Percentiles rank a stretch among this genome's conserved stretches.
phyloP scores from a whole-genome alignment of 2,329 filamentous ascomycete genomes.

The Rhytidhysteron rufulum region DNA sequence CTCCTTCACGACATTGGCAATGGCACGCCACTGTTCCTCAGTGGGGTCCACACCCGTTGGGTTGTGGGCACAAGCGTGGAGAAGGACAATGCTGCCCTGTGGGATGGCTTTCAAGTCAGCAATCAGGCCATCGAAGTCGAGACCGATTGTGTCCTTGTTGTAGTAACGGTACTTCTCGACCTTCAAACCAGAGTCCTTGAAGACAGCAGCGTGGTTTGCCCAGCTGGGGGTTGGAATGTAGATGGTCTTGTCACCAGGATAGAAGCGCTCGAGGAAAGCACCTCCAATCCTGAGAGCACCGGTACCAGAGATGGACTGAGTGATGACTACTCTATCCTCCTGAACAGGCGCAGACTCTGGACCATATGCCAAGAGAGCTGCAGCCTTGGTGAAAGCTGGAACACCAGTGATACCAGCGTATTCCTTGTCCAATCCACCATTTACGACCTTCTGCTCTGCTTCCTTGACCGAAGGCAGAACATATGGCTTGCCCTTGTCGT shows the following conservation, averaged over 20 bases:
- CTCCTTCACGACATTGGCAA: conserved; percentile 81
- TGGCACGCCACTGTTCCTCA: conserved; percentile 85
- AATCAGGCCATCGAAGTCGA: conserved; percentile 93
- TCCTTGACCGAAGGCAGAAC: conserved; percentile 89
- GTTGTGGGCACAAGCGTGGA: conserved; percentile 98
- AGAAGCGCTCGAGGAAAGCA: conserved; percentile 89
- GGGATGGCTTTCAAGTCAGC: conserved; percentile 87
- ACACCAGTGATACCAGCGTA: conserved; percentile 97
- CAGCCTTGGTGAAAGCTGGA: conserved; percentile 87
- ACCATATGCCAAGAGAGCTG: conserved; percentile 87
- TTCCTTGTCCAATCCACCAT: conserved; percentile 83
- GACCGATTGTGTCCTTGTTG: conserved; percentile 96
- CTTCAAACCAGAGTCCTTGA: conserved; percentile 85
- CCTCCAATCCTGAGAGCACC: conserved; percentile 92
- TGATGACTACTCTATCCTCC: conserved; percentile 77
- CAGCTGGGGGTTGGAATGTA: conserved; percentile 95
- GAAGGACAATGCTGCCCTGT: conserved; percentile 80
- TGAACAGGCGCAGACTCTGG: conserved; percentile 70
- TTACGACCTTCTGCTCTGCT: conserved; percentile 83
- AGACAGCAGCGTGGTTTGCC: conserved; percentile 97
- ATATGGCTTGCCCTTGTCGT: conserved; percentile 96
- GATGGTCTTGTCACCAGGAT: conserved; percentile 87
- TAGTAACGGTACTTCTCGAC: conserved; percentile 98
- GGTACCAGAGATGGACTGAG: conserved; percentile 96
- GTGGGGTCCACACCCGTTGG: conserved; percentile 95